phyloP scores from a whole-genome alignment of 371 early-diverging fungal genomes.

The Nematocida parisii region DNA sequence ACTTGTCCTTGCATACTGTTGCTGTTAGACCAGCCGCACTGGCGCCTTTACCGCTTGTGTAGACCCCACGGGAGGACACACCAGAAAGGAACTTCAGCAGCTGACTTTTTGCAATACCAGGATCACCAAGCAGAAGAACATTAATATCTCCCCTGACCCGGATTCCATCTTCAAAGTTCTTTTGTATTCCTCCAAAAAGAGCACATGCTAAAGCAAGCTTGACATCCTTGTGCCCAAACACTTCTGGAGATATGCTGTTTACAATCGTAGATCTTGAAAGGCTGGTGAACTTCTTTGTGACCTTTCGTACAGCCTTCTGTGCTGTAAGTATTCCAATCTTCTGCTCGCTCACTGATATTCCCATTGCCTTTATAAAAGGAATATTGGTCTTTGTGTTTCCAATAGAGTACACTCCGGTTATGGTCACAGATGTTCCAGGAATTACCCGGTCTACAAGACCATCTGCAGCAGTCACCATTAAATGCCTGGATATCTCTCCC shows the following conservation, averaged over 20 bases:
- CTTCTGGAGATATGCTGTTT: conserved; percentile 66
- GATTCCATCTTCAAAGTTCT: conserved; percentile 88
- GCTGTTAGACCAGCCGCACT: conserved; percentile 84
- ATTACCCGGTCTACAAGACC: conserved; percentile 80
- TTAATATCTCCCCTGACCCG: conserved; percentile 94
- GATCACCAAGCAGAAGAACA: conserved; percentile 94
- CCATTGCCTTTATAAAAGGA: conserved; percentile 71
- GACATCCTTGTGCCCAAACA: conserved; percentile 75
- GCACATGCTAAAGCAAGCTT: conserved; percentile 93
- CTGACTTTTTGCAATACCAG: conserved; percentile 97
- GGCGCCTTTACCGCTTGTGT: conserved; percentile 81
- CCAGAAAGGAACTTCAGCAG: conserved; percentile 92
- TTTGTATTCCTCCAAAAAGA: conserved; percentile 92
- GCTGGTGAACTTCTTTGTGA: conserved; percentile 61
- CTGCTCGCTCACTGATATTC: conserved; percentile 25
- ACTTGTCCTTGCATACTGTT: conserved; percentile 74
- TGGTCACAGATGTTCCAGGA: conserved; percentile 85
- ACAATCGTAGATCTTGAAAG: conserved; percentile 83
- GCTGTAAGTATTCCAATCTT: conserved; percentile 4
- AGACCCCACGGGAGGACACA: conserved; percentile 86
- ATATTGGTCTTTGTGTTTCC: conserved; percentile 69
- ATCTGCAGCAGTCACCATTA: conserved; percentile 81
- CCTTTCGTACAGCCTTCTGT: conserved; percentile 40
- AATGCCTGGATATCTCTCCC: conserved; percentile 94
- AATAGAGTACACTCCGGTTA: conserved; percentile 91